Base-by-base conservation (phyloP, 2,329 filamentous ascomycete species). In the Aspergillus pseudoglaucus region DNA sequence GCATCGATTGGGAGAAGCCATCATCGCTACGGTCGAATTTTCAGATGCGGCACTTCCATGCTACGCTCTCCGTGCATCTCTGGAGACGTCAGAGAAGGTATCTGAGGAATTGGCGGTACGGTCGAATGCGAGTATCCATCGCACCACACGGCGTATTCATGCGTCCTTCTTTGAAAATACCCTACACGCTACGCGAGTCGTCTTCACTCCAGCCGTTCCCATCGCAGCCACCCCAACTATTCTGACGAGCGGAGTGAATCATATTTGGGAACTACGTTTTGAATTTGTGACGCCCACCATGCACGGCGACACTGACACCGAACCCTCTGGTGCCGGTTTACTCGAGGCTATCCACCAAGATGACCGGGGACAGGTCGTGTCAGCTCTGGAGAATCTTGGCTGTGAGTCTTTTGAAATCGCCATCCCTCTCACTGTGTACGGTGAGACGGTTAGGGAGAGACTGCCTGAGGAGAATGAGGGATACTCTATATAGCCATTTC, bases 401-500 rank as follows among this genome's bases (percentile, higher is more conserved):
- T 91, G 88, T 59, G 90, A 95, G 72, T 94, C 87, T 59, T 95
- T 95, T 68, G 90, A 95, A 67, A 87, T 95, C 41, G 82, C 83
- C 30, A 88, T 95, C 41, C 90, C 90, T 22, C 72, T 96, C 54
- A 81, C 83, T 44, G 87, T 96, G 8, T 95, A 94, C 58, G 79
- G 79, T 4, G 77, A 78, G 51, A 72, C 75, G 4, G 71, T 75
- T 25, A 71, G 74, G 22, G 71, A 72, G 47, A 64, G 59, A 17
- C 46, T 64, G 18, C 60, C 62, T 1, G 69, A 72, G 52, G 69
- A 72, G 47, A 62, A 64, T 27, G 59, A 70, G 50, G 69, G 68
- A 27, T 67, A 69, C 49, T 55, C 63, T 40, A 72, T 72, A 52
- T 72, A 61, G 58, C 35, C 4, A 37, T 18, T 14, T 27, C n/a